Evolutionary conservation across 768 basidiomycete genomes (phyloP), one percentile per base, ranked within the genome.

Genomic region (Scleroderma bovista): DNA sequence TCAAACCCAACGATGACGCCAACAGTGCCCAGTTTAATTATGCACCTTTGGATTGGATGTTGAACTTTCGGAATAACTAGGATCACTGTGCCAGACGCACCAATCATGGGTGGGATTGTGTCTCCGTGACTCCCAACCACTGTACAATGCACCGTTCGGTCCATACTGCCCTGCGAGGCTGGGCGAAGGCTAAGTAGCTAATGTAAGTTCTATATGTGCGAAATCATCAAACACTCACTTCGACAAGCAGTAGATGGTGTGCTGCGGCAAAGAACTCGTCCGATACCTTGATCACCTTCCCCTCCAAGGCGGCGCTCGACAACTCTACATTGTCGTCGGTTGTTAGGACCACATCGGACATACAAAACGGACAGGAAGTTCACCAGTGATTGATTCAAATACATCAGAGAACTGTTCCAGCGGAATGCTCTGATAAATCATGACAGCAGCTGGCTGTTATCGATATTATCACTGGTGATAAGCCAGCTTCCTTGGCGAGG

Each of bases 211-310:
- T 13, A 12, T 19, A 32, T 8, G 48, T 36, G 32, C 33, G 24
- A 47, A 33, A 43, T 26, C n/a, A n/a, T 36, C 40, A 23, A 26
- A 40, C 15, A 36, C 78, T 59, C 53, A 91, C 94, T 70, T 85
- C 83, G 38, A 89, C 85, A 44, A 88, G 76, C 47, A 99, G 75
- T 22, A 99, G 73, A 70, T 95, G 83, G 54, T 69, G 77, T 0
- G 88, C 93, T 57, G 85, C 80, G 10, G 91, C 93, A 61, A 99
- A 99, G 75, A 98, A 99, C 55, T 99, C 93, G 66, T 99, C 96
- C 2, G 93, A 96, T 41, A 88, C 83, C 2, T 78, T 74, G 29
- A 86, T 62, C 56, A 97, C 72, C 51, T 75, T 67, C 2, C 84
- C 93, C 16, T 92, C 95, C 12, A 97, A 72, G 0, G 84, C 83